Evolutionary conservation across 371 early-diverging fungal genomes (phyloP), one percentile per base, ranked within the genome.

Genomic region (Synchytrium microbalum): DNA sequence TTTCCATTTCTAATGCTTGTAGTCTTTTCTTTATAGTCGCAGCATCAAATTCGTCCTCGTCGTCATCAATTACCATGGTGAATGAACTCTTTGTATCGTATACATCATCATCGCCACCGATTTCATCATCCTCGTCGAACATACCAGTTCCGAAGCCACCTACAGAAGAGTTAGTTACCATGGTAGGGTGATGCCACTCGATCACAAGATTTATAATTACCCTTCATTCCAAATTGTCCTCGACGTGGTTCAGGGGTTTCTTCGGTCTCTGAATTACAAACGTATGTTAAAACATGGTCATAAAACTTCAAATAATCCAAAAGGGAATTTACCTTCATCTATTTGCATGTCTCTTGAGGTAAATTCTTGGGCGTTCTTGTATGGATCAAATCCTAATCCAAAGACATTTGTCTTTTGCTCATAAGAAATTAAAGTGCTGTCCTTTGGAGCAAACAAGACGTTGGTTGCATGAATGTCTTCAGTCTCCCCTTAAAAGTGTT

Each of bases 351-450:
- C 23, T 55, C n/a, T 56, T 24, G 24, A 56, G 58, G 29, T 79
- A 58, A 89, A 82, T 67, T 90, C 87, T 10, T 86, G 87, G 0
- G 85, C 86, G 46, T 79, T 64, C 25, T 71, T 71, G 60, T 79
- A 78, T 2, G 89, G 77, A 62, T 89, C 84, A 67, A 73, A 92
- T 0, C 91, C 91, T 13, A 90, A 61, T 14, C 92, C 92, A 61
- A 72, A 79, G 1, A 67, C 69, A 64, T 89, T 81, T 29, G 74
- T 75, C 62, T 89, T 89, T 3, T 69, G 61, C 38, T 68, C 66
- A 86, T 61, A 62, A 14, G n/a, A 14, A 19, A 83, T 75, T 16
- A 88, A 75, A 0, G 83, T 80, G 3, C 80, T 83, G 70, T 90
- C 89, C 14, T 78, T 79, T 3, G 91, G 91, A 0, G 92, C 90